Evolutionary conservation across 208 protist species (phyloP), one percentile per base, ranked within the genome.

Genomic region (Wallacemonas sp.): DNA sequence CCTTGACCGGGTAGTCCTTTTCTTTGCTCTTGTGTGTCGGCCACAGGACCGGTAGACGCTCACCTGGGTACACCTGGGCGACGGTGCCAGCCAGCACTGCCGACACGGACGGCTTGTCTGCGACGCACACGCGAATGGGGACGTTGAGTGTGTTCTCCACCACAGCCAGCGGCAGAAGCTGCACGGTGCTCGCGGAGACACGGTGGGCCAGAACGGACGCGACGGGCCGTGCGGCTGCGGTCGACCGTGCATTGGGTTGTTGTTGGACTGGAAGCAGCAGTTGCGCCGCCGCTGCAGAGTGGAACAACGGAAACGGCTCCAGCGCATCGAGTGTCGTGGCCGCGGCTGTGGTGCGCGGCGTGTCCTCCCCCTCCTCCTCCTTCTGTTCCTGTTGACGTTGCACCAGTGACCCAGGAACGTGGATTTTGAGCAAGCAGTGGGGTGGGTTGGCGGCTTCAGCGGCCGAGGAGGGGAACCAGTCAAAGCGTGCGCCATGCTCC

Each of bases 401-500:
- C 47, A 23, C 49, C 65, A 34, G 52, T 54, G 63, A 64, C 14
- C 24, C 64, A 14, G 16, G 26, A 2, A 66, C 21, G 29, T 46
- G 39, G 23, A 49, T 6, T 27, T 41, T 27, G 9, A 72, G 57
- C 46, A 65, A 14, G 16, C 24, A 44, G 24, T 61, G 30, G 41
- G 60, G 60, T 11, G 60, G 29, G 32, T 9, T 21, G 14, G 33
- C 52, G 29, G 57, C 30, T n/a, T 73, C 68, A 14, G 29, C 49
- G 2, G 34, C 27, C 6, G 39, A 38, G 0, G 48, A 24, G 3
- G 60, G 61, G 33, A 44, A 67, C 68, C 68, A 73, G 61, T 73
- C 61, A n/a, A 62, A 67, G 26, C 61, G 52, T 34, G 66, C 68
- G 27, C 72, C 60, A 23, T 61, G 61, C 19, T 67, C 58, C 12